Percentiles rank a stretch among this genome's conserved stretches.
phyloP scores from a whole-genome alignment of 352 stramenopile species.

The Saprolegnia diclina region DNA sequence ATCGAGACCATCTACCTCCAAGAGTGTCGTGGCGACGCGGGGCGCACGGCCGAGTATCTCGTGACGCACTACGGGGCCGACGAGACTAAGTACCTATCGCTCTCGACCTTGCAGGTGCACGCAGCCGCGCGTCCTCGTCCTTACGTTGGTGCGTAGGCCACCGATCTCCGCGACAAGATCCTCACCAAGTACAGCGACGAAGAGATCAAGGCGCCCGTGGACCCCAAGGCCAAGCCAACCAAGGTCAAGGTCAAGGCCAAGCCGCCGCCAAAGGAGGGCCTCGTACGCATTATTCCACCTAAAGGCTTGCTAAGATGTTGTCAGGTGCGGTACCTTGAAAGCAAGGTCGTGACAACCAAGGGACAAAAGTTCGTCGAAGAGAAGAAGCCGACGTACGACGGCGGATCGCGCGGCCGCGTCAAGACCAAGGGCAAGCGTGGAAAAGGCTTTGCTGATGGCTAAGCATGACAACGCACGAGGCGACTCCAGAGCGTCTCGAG shows the following conservation, averaged over 20 bases:
- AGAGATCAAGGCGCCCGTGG: background rate
- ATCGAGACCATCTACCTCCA: slow-evolving; percentile 10
- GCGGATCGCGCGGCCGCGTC: slow-evolving; percentile 15
- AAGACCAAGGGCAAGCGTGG: slow-evolving; percentile 22
- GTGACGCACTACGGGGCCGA: slow-evolving; percentile 7
- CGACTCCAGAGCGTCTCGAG: too few species aligned
- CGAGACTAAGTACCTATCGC: slow-evolving; percentile 6
- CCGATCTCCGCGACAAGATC: slow-evolving; percentile 10
- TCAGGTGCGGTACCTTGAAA: slow-evolving; percentile 11
- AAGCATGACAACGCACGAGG: too few species aligned
- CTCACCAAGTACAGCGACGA: slow-evolving; percentile 7
- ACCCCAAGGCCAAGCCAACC: background rate
- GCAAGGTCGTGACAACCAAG: slow-evolving; percentile 19
- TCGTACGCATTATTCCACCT: background rate
- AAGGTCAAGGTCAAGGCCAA: slow-evolving; percentile 2
- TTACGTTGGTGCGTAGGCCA: background rate
- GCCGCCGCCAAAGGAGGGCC: background rate
- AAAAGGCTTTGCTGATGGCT: background rate
- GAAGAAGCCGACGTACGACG: slow-evolving; percentile 14
- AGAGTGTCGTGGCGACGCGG: slow-evolving; percentile 5
- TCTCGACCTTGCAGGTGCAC: slow-evolving; percentile 2
- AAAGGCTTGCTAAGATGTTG: background rate
- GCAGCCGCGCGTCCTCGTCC: background rate
- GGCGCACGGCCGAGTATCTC: slow-evolving; percentile 5
- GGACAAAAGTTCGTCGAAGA: slow-evolving; percentile 16